A percentile compares a stretch with the other conserved stretches of the same genome.
These are phyloP conservation scores for Tetrahymena thermophila DNA, from an alignment of 73 alveolate genomes.

Conservation along the genomic window DNA sequence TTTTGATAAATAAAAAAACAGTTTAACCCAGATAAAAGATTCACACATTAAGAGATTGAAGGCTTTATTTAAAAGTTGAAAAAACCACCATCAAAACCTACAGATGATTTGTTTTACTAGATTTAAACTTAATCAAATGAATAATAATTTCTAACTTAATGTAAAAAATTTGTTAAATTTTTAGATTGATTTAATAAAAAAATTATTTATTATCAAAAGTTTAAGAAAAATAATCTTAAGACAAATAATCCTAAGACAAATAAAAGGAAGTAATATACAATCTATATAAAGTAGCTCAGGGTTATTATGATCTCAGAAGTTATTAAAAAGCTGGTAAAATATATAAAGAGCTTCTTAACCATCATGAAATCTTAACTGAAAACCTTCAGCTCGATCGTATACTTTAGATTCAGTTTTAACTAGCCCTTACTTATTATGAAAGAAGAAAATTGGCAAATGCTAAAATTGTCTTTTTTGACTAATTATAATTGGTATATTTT, in stretches of 20 bases:
- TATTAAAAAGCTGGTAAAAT: not conserved
- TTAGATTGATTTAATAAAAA: not conserved
- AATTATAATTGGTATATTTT: not conserved
- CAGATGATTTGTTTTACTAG: not conserved
- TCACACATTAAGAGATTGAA: not conserved
- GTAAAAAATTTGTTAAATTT: not conserved
- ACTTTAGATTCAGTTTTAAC: not conserved
- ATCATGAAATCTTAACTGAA: not conserved
- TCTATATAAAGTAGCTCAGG: not conserved
- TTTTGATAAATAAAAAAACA: not conserved
- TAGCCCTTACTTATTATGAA: not conserved
- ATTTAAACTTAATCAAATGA: not conserved
- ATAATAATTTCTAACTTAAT: not conserved
- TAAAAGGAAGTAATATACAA: not conserved
- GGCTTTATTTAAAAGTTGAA: not conserved
- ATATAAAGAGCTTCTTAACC: not conserved
- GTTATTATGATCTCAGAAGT: not conserved
- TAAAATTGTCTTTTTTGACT: not conserved
- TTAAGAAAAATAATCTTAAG: not conserved
- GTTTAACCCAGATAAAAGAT: not conserved
- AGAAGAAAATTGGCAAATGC: not conserved
- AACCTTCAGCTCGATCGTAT: not conserved
- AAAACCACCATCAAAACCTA: not conserved
- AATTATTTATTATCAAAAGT: not conserved
- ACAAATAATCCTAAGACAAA: not conserved